Percentiles rank a stretch among this genome's conserved stretches.
These are phyloP conservation scores for Leccinum disarticulatum DNA, from an alignment of 768 basidiomycete genomes.

Conservation along the genomic window DNA sequence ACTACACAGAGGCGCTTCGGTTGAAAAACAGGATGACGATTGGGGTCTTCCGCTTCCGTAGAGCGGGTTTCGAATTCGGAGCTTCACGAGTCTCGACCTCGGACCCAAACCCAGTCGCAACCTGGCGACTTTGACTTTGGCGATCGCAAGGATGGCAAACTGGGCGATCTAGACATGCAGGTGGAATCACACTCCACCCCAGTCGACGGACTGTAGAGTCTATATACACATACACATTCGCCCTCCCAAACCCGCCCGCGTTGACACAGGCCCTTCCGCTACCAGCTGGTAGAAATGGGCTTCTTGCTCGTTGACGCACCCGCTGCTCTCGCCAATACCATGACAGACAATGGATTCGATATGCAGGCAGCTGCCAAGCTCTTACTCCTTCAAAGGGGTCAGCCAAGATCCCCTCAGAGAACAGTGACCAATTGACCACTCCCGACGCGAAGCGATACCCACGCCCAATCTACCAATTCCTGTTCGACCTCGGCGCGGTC, in stretches of 20 bases:
- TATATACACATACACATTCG: slow-evolving; percentile 9
- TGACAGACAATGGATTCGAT: slow-evolving; percentile 53
- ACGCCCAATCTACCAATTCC: background rate
- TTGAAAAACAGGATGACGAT: no score
- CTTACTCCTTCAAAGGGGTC: slow-evolving; percentile 41
- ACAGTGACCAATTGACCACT: slow-evolving; percentile 2
- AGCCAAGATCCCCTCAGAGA: slow-evolving; percentile 8
- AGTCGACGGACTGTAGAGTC: background rate
- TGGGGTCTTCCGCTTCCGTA: no score
- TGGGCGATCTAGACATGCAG: slow-evolving; percentile 49
- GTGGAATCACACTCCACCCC: slow-evolving; percentile 30
- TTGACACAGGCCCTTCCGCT: slow-evolving; percentile 31
- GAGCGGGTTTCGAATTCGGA: no score
- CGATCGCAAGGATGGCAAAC: slow-evolving; percentile 54
- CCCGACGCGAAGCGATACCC: slow-evolving; percentile 1
- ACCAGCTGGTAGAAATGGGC: slow-evolving; percentile 94
- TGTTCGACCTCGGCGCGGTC: slow-evolving; percentile 5
- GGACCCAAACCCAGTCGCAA: background rate
- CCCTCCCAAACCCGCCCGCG: slow-evolving; percentile 12
- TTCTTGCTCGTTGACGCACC: slow-evolving; percentile 78
- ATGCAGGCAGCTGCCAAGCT: slow-evolving; percentile 79
- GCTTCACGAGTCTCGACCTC: no score
- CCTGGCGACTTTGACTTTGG: slow-evolving; percentile 67
- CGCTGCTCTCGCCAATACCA: slow-evolving; percentile 68
- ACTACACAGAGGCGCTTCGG: no score